These are phyloP conservation scores for Torrubiella hemipterigena DNA, from an alignment of 2,329 filamentous ascomycete species.

Conservation along the genomic window DNA sequence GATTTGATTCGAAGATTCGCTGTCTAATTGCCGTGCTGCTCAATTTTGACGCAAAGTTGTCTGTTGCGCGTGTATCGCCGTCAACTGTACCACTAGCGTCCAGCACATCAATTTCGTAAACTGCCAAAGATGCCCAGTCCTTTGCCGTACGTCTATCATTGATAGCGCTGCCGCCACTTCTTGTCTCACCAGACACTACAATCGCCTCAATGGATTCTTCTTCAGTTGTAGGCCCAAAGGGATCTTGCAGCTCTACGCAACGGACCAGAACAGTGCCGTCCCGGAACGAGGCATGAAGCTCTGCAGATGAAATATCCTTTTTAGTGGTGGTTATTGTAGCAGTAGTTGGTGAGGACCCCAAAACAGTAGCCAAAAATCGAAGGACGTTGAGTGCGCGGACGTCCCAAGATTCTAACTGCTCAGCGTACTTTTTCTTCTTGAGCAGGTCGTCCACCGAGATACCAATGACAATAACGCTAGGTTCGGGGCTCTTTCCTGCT, in stretches of 20 bases:
- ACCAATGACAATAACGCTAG: constrained; percentile 61
- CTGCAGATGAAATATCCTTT: constrained; percentile 9
- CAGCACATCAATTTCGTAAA: constrained; percentile 85
- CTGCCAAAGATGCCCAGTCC: constrained; percentile 63
- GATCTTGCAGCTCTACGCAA: constrained; percentile 76
- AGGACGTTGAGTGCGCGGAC: constrained; percentile 57
- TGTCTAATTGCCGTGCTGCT: constrained; percentile 78
- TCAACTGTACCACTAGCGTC: constrained; percentile 38
- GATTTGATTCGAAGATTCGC: no score
- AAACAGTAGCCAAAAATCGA: constrained; percentile 44
- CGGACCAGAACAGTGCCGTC: constrained; percentile 53
- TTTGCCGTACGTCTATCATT: constrained; percentile 70
- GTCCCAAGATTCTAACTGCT: constrained; percentile 71
- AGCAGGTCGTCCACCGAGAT: constrained; percentile 82
- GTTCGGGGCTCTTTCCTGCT: constrained; percentile 18
- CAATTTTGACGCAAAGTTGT: constrained; percentile 70
- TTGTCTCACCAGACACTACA: constrained; percentile 80
- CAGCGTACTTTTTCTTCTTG: constrained; percentile 77
- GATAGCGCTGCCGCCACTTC: constrained; percentile 69
- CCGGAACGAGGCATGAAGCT: constrained; percentile 39
- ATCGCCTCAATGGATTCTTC: constrained; percentile 67
- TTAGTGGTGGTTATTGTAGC: constrained; percentile 7
- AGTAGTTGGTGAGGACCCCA: constrained; percentile 33
- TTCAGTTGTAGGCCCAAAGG: constrained; percentile 82
- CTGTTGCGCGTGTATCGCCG: constrained; percentile 19